Conservation (phyloP, 371 early-diverging fungal genomes). For the Mucor indicus region DNA sequence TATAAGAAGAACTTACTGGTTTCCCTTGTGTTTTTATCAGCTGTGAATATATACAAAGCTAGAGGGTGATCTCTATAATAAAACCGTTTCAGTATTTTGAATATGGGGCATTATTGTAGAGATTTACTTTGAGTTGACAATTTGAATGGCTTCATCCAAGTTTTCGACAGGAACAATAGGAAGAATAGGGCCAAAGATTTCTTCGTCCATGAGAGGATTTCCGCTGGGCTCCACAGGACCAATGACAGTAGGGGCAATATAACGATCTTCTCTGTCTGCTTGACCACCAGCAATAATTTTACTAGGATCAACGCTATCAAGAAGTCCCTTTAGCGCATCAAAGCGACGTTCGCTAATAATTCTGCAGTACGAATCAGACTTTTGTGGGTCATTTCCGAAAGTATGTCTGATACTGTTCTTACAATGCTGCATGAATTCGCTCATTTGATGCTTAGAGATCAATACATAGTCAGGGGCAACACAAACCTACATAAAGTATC, state of each 20-base stretch:
- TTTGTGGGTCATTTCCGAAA: constrained; percentile 48
- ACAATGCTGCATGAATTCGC: constrained; percentile 50
- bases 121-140: constrained; percentile 62
- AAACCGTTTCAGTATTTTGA: no score
- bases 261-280: constrained; percentile 53
- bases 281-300: constrained; percentile 55
- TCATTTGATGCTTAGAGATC: constrained; percentile 52
- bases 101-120: neutral
- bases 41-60: constrained; percentile 63
- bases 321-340: constrained; percentile 53
- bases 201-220: constrained; percentile 65
- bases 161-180: constrained; percentile 76
- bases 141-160: constrained; percentile 72
- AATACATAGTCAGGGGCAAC: constrained; percentile 87
- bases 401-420: constrained; percentile 40
- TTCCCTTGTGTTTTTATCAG: constrained; percentile 25
- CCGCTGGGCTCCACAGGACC: constrained; percentile 47
- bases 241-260: constrained; percentile 68
- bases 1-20: constrained; percentile 23
- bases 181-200: constrained; percentile 83
- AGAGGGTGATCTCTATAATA: constrained; percentile 69
- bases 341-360: constrained; percentile 70
- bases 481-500: constrained; percentile 64
- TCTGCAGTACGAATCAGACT: constrained; percentile 57
- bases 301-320: constrained; percentile 48